A percentile compares a stretch with the other conserved stretches of the same genome.
Evolutionary conservation across 805 yeast species (phyloP).

Genomic region (Pichia ethanolica): DNA sequence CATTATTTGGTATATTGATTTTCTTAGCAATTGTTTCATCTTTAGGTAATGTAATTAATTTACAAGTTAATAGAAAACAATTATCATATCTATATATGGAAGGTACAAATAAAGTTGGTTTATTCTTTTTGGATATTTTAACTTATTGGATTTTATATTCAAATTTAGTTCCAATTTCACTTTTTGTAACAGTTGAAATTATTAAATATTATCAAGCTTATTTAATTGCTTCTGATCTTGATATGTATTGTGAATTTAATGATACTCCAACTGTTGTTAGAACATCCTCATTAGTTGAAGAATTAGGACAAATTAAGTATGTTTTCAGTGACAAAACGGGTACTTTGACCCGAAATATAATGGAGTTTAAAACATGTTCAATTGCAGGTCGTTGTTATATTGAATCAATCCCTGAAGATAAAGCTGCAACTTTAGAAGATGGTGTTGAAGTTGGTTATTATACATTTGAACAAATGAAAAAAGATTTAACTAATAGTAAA

Average conservation of each 20-base stretch:
- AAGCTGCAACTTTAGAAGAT: slow-evolving; percentile 58
- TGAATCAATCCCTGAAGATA: slow-evolving; percentile 86
- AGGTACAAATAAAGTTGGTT: slow-evolving; percentile 56
- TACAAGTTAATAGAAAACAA: slow-evolving; percentile 42
- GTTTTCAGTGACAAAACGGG: slow-evolving; percentile 98
- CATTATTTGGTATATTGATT: slow-evolving; percentile 74
- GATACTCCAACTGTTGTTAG: slow-evolving; percentile 95
- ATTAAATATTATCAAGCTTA: slow-evolving; percentile 93
- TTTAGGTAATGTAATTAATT: slow-evolving; percentile 76
- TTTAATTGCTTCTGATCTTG: slow-evolving; percentile 89
- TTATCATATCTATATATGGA: slow-evolving; percentile 61
- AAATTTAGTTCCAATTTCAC: slow-evolving; percentile 92
- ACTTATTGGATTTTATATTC: slow-evolving; percentile 97
- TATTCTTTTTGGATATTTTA: slow-evolving; percentile 79
- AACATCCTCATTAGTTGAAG: slow-evolving; percentile 93
- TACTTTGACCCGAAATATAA: slow-evolving; percentile 87
- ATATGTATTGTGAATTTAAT: slow-evolving; percentile 77
- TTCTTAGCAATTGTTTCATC: slow-evolving; percentile 73
- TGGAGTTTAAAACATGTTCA: slow-evolving; percentile 93
- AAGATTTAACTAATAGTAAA: slow-evolving; percentile 29
- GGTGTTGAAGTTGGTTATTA: slow-evolving; percentile 78
- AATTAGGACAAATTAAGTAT: slow-evolving; percentile 92
- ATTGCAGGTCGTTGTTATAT: slow-evolving; percentile 90
- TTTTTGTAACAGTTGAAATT: slow-evolving; percentile 92
- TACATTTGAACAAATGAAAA: slow-evolving; percentile 56